Base-by-base conservation (phyloP, 1,284 basidiomycete genomes). In the Trichosporon coremiiforme region DNA sequence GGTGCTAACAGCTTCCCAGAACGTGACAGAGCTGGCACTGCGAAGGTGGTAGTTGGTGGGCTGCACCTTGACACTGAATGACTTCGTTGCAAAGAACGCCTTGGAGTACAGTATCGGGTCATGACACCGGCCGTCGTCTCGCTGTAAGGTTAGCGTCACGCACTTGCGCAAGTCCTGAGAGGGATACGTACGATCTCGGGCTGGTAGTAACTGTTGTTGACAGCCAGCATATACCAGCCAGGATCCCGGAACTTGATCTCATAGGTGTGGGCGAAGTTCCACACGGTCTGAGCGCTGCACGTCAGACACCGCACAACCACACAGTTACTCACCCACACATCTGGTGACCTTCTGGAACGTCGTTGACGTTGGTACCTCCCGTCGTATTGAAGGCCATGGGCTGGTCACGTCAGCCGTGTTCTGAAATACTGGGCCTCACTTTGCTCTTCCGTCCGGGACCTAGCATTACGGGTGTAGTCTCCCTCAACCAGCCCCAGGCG, bases 151-250 rank as follows among this genome's bases (percentile, higher is more conserved):
- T 20, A 62, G 57, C 57, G 57, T 62, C 8, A 62, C 57, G 12
- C 8, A 8, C 17, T 35, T n/a, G 17, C 15, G 57, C 17, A 33
- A 6, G 20, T 1, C 20, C n/a, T 20, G n/a, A 20, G 7, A 22
- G 50, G 53, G 15, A 31, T 62, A 62, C 68, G 55, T 53, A 66
- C 68, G 33, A 69, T 66, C 17, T 33, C 29, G 2, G 57, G 57
- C 17, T 62, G 29, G 57, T 62, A 62, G 22, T 62, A 82, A 0
- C 82, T 84, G 65, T 83, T 78, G 73, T 84, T 84, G 25, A 84
- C 66, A 6, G 81, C 79, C 64, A 79, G 80, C 77, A 79, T 77
- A 72, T 83, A 80, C 77, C 77, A 81, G 31, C 83, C 83, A 0
- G 78, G 68, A n/a, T 72, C n/a, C 2, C 71, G 45, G 67, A 83